Evolutionary conservation across 306 rosid genomes (phyloP), one percentile per base, ranked within the genome.

Genomic region (Trifolium pratense): DNA sequence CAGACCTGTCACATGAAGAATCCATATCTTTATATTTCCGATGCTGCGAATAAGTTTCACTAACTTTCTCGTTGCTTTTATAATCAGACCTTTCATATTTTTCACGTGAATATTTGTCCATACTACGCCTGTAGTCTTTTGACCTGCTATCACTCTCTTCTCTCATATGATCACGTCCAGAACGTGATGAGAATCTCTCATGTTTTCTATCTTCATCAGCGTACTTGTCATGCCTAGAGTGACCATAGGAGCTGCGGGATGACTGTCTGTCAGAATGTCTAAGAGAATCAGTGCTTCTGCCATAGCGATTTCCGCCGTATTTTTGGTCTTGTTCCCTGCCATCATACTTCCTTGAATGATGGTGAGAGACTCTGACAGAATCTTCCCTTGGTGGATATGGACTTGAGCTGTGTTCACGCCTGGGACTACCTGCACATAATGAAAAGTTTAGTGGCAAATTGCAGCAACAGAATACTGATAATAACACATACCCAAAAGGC

Each of bases 201-300:
- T 52, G 73, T 51, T 58, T 68, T 83, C 86, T 88, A 63, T 88
- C 92, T 51, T 86, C 92, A 53, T 84, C 85, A 3, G 81, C 82
- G 62, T 84, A 81, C 68, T 86, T 91, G 71, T 84, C 92, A 70
- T 83, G 87, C 85, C 88, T 82, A 70, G 83, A 81, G 84, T 80
- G 83, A 53, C 88, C 90, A 82, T 79, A 83, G n/a, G 82, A 91
- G 64, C 86, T 77, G 74, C 87, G 83, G 26, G 87, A 86, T 31
- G 84, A 83, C 70, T 82, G 92, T 57, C 86, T 70, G 80, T 87
- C 95, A 78, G 90, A 81, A 84, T 88, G 73, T 79, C 87, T 82
- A 70, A 78, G 74, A 77, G 89, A 84, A 77, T 88, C 95, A 77
- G 79, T 70, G 85, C 75, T 84, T 81, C 89, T 83, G 40, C 87